phyloP scores from a whole-genome alignment of 176 grass and related monocot genomes.

The Carex scoparia region DNA sequence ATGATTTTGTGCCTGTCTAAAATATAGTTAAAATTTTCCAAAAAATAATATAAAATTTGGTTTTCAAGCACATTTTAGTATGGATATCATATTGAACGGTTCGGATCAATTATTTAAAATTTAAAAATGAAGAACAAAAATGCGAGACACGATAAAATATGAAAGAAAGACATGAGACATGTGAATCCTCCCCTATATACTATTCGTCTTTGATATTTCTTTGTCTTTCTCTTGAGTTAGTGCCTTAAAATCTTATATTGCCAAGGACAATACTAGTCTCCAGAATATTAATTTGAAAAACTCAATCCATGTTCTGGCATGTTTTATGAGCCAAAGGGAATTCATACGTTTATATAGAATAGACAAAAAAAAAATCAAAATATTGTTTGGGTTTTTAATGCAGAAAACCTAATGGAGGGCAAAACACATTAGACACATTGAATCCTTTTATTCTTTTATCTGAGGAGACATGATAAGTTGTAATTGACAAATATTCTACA shows the following conservation, averaged over 20 bases:
- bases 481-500: slow-evolving; percentile 26
- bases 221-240: not conserved
- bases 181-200: no score
- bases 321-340: not conserved
- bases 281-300: not conserved
- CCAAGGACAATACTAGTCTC: not conserved
- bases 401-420: slow-evolving; percentile 12
- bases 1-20: no score
- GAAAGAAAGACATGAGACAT: no score
- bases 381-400: not conserved
- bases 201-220: not conserved
- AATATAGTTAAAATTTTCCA: no score
- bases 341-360: not conserved
- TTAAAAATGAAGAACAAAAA: no score
- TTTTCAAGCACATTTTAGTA: no score
- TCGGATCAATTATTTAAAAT: no score
- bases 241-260: not conserved
- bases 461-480: slow-evolving; percentile 22
- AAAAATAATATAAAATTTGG: no score
- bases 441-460: slow-evolving; percentile 28
- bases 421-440: slow-evolving; percentile 14
- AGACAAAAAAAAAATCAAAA: not conserved
- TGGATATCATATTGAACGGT: no score
- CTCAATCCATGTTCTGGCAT: not conserved
- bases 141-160: no score